Percentiles rank a stretch among this genome's conserved stretches.
These are phyloP conservation scores for Tulasnella sp. DNA, from an alignment of 768 basidiomycete species.

Conservation along the genomic window DNA sequence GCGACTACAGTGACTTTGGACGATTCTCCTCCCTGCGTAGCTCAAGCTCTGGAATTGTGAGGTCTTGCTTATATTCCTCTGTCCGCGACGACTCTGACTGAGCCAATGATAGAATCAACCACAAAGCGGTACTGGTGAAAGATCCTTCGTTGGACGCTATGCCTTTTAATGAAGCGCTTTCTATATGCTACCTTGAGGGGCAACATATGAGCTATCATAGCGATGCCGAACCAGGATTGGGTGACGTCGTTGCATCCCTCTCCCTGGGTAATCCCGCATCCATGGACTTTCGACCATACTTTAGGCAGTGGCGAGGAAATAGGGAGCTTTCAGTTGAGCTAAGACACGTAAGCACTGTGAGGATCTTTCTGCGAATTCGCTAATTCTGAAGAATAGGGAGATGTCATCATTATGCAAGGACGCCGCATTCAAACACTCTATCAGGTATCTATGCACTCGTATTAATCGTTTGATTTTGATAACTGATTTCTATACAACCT, in stretches of 20 bases:
- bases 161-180: conserved; percentile 16
- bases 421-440: conserved; percentile 5
- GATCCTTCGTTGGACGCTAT: neutral
- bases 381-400: conserved; percentile 2
- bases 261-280: conserved; percentile 11
- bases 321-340: conserved; percentile 4
- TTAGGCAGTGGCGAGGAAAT: neutral
- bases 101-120: neutral
- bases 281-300: conserved; percentile 10
- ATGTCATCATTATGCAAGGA: conserved; percentile 16
- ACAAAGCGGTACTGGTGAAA: conserved; percentile 3
- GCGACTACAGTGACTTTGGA: neutral
- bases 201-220: conserved; percentile 13
- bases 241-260: conserved; percentile 14
- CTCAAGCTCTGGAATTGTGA: neutral
- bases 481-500: neutral
- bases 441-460: neutral
- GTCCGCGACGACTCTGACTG: neutral
- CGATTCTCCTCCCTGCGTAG: neutral
- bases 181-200: conserved; percentile 12
- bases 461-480: neutral
- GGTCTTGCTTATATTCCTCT: neutral
- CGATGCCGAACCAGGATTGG: conserved; percentile 13
- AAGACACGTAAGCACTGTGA: conserved; percentile 5
- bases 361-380: neutral